Evolutionary conservation across 345 rosid species (phyloP).

Genomic region (Gossypium arboreum): DNA sequence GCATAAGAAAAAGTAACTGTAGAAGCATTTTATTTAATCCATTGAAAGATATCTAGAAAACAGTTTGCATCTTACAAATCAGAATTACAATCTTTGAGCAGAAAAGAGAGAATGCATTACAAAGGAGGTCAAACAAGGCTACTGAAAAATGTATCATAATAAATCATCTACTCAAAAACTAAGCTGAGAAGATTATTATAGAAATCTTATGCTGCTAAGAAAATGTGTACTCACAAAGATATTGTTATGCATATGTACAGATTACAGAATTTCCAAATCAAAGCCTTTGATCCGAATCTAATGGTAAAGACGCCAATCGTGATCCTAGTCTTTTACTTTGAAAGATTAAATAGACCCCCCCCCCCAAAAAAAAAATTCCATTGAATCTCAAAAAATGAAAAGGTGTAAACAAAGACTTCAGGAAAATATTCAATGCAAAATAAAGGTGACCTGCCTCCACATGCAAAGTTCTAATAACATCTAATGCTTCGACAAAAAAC

Average conservation of each 20-base stretch:
- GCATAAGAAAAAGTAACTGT: not conserved
- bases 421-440: not conserved
- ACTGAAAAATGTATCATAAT: not conserved
- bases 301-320: not conserved
- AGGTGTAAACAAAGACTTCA: not conserved
- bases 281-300: not conserved
- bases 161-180: not conserved
- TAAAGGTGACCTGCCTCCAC: not conserved
- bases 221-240: not conserved
- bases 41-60: not conserved
- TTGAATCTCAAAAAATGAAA: not conserved
- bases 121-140: not conserved
- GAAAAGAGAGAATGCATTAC: not conserved
- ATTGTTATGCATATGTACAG: not conserved
- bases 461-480: not conserved
- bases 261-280: not conserved
- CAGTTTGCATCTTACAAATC: not conserved
- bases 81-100: not conserved
- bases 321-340: conserved; percentile 1
- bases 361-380: not conserved
- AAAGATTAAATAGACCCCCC: not conserved
- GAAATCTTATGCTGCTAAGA: not conserved
- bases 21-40: conserved; percentile 1
- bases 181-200: not conserved
- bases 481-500: not conserved